Conservation (phyloP, 371 early-diverging fungal genomes). For the Mortierella sp. region DNA sequence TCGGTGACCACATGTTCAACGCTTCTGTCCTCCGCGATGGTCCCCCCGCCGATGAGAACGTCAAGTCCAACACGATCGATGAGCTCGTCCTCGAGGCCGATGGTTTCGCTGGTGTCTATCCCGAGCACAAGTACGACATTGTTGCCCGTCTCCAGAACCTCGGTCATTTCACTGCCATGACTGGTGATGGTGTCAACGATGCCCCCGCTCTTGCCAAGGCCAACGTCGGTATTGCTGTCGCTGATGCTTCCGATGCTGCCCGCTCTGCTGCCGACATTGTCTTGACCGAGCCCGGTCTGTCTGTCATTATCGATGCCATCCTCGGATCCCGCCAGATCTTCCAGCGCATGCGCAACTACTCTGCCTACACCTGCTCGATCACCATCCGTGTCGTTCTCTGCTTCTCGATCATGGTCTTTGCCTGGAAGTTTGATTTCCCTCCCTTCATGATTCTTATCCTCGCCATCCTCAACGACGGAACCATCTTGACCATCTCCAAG, state of each 20-base stretch:
- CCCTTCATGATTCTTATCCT: constrained; percentile 83
- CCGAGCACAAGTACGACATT: constrained; percentile 97
- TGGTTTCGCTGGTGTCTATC: constrained; percentile 96
- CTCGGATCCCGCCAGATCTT: constrained; percentile 86
- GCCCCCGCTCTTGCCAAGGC: constrained; percentile 90
- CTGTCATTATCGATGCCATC: constrained; percentile 88
- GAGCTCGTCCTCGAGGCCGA: constrained; percentile 89
- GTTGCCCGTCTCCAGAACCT: constrained; percentile 85
- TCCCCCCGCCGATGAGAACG: constrained; percentile 82
- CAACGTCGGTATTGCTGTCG: constrained; percentile 81
- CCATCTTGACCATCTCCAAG: constrained; percentile 87
- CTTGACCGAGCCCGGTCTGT: constrained; percentile 84
- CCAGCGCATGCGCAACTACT: constrained; percentile 92
- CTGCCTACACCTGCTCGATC: constrained; percentile 89
- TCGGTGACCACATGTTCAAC: constrained; percentile 83
- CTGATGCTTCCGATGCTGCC: constrained; percentile 92
- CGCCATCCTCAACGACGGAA: constrained; percentile 85
- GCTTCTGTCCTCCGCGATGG: constrained; percentile 83
- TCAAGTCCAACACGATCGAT: constrained; percentile 84
- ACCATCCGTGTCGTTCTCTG: constrained; percentile 75
- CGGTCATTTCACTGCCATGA: constrained; percentile 87
- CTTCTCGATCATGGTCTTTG: constrained; percentile 69
- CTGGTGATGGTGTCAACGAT: constrained; percentile 94
- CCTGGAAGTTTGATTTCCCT: constrained; percentile 72
- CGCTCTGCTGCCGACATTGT: constrained; percentile 94